These are phyloP conservation scores for Euphorbia corollata DNA, from an alignment of 441 rosid genomes.

Conservation along the genomic window DNA sequence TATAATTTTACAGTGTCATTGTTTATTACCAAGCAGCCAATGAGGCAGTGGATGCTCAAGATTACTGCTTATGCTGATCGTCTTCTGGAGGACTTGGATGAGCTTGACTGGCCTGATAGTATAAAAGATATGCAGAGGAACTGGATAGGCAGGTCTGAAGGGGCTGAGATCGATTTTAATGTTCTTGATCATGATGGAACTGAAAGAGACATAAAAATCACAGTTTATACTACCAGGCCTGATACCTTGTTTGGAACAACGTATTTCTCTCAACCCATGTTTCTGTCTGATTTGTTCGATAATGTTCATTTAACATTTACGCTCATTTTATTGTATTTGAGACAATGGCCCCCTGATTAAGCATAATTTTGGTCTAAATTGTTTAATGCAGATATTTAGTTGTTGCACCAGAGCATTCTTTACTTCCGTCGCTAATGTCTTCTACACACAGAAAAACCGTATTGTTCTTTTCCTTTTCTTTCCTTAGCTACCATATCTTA, in stretches of 20 bases:
- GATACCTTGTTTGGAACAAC: slow-evolving; percentile 92
- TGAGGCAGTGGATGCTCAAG: slow-evolving; percentile 99
- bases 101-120: slow-evolving; percentile 93
- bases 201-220: slow-evolving; percentile 48
- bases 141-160: slow-evolving; percentile 95
- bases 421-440: slow-evolving; percentile 52
- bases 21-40: slow-evolving; percentile 98
- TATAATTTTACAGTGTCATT: slow-evolving; percentile 88
- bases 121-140: slow-evolving; percentile 91
- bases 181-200: slow-evolving; percentile 50
- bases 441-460: slow-evolving; percentile 42
- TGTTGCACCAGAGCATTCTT: slow-evolving; percentile 82
- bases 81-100: slow-evolving; percentile 86
- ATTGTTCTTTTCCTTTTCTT: slow-evolving; percentile 20
- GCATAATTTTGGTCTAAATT: slow-evolving; percentile 12
- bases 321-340: background rate
- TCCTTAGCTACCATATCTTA: slow-evolving; percentile 1
- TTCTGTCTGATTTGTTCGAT: slow-evolving; percentile 9
- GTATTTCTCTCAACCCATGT: slow-evolving; percentile 33
- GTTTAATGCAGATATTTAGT: slow-evolving; percentile 69
- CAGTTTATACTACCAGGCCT: slow-evolving; percentile 82
- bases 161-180: slow-evolving; percentile 64
- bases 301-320: background rate
- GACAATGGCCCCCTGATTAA: slow-evolving; percentile 11
- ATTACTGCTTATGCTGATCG: slow-evolving; percentile 93